Evolutionary conservation across 2,329 filamentous ascomycete species (phyloP).

Genomic region (Alternaria burnsii): DNA sequence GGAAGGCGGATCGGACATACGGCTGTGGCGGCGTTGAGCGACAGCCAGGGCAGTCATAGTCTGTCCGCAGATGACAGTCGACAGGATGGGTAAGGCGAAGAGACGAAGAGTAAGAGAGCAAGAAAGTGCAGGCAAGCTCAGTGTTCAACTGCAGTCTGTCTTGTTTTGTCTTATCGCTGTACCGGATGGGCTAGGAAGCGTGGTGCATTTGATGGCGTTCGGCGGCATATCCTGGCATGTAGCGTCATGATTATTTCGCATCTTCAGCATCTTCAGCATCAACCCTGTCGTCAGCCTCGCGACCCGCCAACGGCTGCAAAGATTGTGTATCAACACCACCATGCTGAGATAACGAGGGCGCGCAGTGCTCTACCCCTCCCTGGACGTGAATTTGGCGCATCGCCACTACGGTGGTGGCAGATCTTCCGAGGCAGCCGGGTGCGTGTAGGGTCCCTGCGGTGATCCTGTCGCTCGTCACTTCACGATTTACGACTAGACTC

Average conservation of each 20-base stretch:
- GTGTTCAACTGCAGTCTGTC: neutral
- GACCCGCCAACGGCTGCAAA: neutral
- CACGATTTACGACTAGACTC: slow-evolving; percentile 19
- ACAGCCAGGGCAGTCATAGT: neutral
- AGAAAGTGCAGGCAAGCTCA: neutral
- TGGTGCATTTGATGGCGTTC: neutral
- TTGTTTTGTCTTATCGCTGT: neutral
- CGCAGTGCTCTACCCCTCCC: neutral
- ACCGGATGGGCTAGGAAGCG: neutral
- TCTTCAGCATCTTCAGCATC: slow-evolving; percentile 1
- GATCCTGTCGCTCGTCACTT: slow-evolving; percentile 26
- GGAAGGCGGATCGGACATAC: neutral
- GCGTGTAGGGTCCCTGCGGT: slow-evolving; percentile 10
- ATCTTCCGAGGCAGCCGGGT: slow-evolving; percentile 14
- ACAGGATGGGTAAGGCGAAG: neutral
- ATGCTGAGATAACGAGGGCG: slow-evolving; percentile 1
- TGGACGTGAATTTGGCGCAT: neutral
- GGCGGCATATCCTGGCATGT: neutral
- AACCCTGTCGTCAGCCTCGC: slow-evolving; percentile 18
- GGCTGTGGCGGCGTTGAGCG: slow-evolving; percentile 10
- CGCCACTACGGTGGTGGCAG: neutral
- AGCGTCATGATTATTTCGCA: slow-evolving; percentile 7
- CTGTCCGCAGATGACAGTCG: neutral
- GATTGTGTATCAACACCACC: slow-evolving; percentile 7
- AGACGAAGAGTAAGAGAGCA: neutral